Evolutionary conservation across 2,329 filamentous ascomycete species (phyloP).

Genomic region (Pezicula radicicola): DNA sequence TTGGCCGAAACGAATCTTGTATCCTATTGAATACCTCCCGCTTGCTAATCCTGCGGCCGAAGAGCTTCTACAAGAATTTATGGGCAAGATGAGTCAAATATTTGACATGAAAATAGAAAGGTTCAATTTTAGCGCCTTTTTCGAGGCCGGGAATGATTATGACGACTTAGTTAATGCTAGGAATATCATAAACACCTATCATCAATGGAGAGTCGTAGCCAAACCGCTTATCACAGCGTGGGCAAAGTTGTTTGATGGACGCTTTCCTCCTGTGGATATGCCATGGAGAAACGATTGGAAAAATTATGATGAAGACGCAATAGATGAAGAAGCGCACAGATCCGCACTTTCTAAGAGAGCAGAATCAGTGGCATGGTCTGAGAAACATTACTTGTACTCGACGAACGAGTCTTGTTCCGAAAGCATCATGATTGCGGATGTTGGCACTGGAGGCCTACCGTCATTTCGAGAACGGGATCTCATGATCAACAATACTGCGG

Average conservation of each 20-base stretch:
- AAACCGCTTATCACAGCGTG: conserved; percentile 31
- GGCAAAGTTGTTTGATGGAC: conserved; percentile 30
- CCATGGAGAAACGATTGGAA: conserved; percentile 29
- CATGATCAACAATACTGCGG: conserved; percentile 25
- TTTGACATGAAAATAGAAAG: conserved; percentile 35
- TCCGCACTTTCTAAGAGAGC: conserved; percentile 27
- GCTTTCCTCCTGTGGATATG: conserved; percentile 36
- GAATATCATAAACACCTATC: conserved; percentile 29
- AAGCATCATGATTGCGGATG: conserved; percentile 37
- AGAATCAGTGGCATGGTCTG: conserved; percentile 33
- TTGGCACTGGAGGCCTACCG: conserved; percentile 38
- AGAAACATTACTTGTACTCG: conserved; percentile 31
- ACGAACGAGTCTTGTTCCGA: conserved; percentile 36
- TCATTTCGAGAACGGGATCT: conserved; percentile 34
- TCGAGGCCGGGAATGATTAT: conserved; percentile 27
- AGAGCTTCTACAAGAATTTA: conserved; percentile 33
- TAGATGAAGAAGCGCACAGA: conserved; percentile 17
- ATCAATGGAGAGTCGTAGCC: conserved; percentile 30
- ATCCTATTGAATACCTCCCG: conserved; percentile 37
- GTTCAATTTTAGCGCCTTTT: conserved; percentile 33
- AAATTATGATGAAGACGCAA: conserved; percentile 25
- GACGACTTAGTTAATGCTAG: conserved; percentile 27
- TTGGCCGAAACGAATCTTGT: conserved; percentile 36
- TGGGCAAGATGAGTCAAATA: conserved; percentile 29
- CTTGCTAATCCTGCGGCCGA: conserved; percentile 37